Evolutionary conservation across 2,329 filamentous ascomycete genomes (phyloP), one percentile per base, ranked within the genome.

Genomic region (Aquanectria penicillioides): DNA sequence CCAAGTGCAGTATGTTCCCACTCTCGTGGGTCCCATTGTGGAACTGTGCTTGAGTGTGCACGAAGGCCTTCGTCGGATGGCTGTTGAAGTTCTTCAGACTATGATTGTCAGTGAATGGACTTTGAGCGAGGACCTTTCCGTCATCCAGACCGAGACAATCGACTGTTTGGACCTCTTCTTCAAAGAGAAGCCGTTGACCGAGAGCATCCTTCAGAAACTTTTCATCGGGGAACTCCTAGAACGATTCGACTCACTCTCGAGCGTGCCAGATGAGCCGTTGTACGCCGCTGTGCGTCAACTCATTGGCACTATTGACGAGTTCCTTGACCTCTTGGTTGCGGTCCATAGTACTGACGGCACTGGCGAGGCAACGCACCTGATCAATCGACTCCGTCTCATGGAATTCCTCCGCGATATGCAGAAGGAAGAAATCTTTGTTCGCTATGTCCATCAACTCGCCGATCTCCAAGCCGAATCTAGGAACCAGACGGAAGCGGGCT

Each of bases 61-160:
- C 67, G 93, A 97, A 74, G 94, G 94, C 4, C 80, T 99, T 55
- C 87, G 95, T 59, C 88, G 87, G 63, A 95, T 97, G 75, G 95
- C 94, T 1, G 93, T 97, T 25, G 92, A 97, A 73, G 91, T 99
- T 17, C 78, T 99, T 61, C 93, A 97, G 74, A 97, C 93, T 3
- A 99, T 99, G 95, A 97, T 99, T 69, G 89, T 98, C 66, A 97
- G 94, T 77, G 95, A 99, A 76, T 99, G 95, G 95, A 94, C 93
- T 13, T 78, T 99, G 63, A 97, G 93, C 72, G 92, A 97, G 73
- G 94, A 98, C 73, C 79, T 99, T 43, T 90, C 90, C 3, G 88
- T 95, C 43, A 91, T 99, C 48, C 94, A 98, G 75, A 95, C 93
- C 2, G 95, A 97, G 75, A 94, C 98, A 81, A 97, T 99, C 68